These are phyloP conservation scores for Ceraceosorus guamensis DNA, from an alignment of 1,284 basidiomycete genomes.

Conservation along the genomic window DNA sequence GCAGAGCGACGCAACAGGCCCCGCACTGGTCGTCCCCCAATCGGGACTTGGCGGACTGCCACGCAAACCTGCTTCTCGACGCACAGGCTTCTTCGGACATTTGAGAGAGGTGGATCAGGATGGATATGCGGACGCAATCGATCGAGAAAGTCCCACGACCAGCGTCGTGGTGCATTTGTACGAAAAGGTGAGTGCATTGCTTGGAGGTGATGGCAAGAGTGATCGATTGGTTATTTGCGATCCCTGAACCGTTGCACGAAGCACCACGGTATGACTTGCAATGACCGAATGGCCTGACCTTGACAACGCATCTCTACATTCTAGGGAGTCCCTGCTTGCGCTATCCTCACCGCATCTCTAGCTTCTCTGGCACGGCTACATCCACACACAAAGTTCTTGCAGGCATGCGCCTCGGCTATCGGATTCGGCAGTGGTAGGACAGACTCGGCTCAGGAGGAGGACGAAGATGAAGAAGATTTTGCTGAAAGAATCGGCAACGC, in stretches of 20 bases:
- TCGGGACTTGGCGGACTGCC: too few species aligned
- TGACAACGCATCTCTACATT: not conserved
- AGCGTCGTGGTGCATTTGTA: constrained; percentile 39
- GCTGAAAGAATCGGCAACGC: constrained; percentile 5
- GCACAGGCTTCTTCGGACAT: constrained; percentile 23
- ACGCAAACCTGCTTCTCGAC: not conserved
- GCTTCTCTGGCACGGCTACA: constrained; percentile 26
- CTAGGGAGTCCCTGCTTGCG: constrained; percentile 25
- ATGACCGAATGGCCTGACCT: not conserved
- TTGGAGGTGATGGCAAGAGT: constrained; percentile 1
- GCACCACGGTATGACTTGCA: not conserved
- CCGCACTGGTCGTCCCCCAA: too few species aligned
- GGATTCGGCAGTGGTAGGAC: constrained; percentile 20
- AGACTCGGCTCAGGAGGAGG: constrained; percentile 13
- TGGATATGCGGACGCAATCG: constrained; percentile 33
- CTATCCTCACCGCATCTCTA: constrained; percentile 21
- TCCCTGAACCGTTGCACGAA: not conserved
- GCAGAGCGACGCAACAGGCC: too few species aligned
- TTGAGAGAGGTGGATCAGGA: constrained; percentile 32
- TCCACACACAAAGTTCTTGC: constrained; percentile 34
- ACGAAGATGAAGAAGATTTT: constrained; percentile 25
- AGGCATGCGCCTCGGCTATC: constrained; percentile 32
- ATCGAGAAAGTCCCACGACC: constrained; percentile 19
- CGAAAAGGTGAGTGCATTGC: constrained; percentile 19
- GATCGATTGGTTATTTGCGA: not conserved